These are phyloP conservation scores for Talaromyces sp. DNA, from an alignment of 2,329 filamentous ascomycete genomes.

Conservation along the genomic window DNA sequence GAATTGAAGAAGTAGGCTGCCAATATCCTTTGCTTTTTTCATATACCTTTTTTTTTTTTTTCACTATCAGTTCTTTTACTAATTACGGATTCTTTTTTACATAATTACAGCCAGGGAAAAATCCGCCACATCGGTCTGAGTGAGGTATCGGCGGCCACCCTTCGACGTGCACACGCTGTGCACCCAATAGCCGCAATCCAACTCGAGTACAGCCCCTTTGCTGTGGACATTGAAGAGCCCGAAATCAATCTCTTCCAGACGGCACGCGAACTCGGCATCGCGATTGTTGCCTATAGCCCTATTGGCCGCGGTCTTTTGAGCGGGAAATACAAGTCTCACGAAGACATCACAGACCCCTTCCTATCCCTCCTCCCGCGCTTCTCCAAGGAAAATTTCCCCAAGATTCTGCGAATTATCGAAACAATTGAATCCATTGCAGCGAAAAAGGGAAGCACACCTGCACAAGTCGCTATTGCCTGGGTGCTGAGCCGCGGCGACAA, in stretches of 20 bases:
- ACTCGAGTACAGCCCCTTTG: conserved; percentile 49
- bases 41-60: background rate
- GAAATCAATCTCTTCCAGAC: conserved; percentile 48
- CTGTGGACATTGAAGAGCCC: conserved; percentile 43
- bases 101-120: conserved; percentile 38
- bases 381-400: conserved; percentile 45
- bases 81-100: background rate
- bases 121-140: conserved; percentile 46
- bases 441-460: conserved; percentile 37
- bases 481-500: conserved; percentile 20
- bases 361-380: conserved; percentile 44
- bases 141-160: conserved; percentile 39
- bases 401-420: conserved; percentile 46
- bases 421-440: conserved; percentile 42
- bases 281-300: conserved; percentile 55
- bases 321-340: conserved; percentile 40
- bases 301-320: conserved; percentile 56
- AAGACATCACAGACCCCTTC: conserved; percentile 41
- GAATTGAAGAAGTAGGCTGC: conserved; percentile 12
- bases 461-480: conserved; percentile 49
- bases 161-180: conserved; percentile 46
- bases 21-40: background rate
- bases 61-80: background rate
- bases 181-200: conserved; percentile 46
- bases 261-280: conserved; percentile 53